A percentile compares a stretch with the other conserved stretches of the same genome.
These are phyloP conservation scores for Aspergillus pseudonomiae DNA, from an alignment of 2,329 filamentous ascomycete genomes.

Conservation along the genomic window DNA sequence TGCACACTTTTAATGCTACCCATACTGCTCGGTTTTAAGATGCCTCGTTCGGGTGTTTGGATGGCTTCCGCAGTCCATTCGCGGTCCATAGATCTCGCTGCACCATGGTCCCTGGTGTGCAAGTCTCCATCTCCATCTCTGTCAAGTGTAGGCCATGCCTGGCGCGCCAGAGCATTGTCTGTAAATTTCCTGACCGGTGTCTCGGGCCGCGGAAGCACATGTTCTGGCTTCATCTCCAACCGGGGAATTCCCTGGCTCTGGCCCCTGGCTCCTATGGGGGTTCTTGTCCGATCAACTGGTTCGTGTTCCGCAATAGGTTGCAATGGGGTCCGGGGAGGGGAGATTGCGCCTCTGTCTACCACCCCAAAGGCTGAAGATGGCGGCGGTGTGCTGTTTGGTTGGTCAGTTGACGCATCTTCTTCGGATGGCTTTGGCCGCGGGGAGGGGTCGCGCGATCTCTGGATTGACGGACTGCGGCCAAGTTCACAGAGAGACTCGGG, in stretches of 20 bases:
- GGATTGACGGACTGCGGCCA: constrained; percentile 41
- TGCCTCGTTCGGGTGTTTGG: constrained; percentile 37
- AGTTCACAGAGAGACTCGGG: constrained; percentile 30
- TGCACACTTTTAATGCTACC: constrained; percentile 51
- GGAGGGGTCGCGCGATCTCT: constrained; percentile 35
- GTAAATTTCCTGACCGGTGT: constrained; percentile 38
- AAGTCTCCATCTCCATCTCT: constrained; percentile 25
- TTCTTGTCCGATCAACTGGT: constrained; percentile 36
- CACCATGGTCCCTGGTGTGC: constrained; percentile 32
- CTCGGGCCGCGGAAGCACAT: constrained; percentile 37
- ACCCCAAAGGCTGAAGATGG: constrained; percentile 38
- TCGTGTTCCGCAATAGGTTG: constrained; percentile 57
- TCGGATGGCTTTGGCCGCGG: constrained; percentile 35
- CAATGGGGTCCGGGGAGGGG: constrained; percentile 48
- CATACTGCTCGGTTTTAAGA: constrained; percentile 54
- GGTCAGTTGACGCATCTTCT: constrained; percentile 26
- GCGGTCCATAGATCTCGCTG: background rate
- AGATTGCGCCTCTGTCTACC: constrained; percentile 28
- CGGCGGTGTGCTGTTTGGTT: constrained; percentile 26
- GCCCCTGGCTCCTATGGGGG: constrained; percentile 43
- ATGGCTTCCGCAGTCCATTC: constrained; percentile 39
- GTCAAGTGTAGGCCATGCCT: constrained; percentile 34
- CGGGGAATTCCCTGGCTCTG: constrained; percentile 32
- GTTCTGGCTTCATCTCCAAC: constrained; percentile 45
- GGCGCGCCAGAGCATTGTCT: constrained; percentile 35